phyloP scores from a whole-genome alignment of 306 rosid genomes.

The Rosa rugosa region DNA sequence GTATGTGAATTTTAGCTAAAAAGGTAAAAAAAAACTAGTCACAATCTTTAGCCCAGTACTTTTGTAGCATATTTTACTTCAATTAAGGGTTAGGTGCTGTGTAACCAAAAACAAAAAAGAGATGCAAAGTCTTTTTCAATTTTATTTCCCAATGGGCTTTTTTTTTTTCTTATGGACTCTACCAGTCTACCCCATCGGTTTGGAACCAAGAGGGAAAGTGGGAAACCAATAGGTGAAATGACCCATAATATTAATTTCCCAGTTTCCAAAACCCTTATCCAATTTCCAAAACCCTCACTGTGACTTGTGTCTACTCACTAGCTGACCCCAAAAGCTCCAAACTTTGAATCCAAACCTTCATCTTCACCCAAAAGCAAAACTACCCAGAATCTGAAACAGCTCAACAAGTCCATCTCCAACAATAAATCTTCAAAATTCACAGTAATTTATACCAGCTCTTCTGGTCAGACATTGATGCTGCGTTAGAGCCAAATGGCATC shows the following conservation, averaged over 20 bases:
- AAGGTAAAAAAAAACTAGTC: too few species aligned
- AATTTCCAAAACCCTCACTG: slow-evolving; percentile 5
- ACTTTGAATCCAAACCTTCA: slow-evolving; percentile 10
- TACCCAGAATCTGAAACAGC: slow-evolving; percentile 5
- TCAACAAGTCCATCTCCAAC: background rate
- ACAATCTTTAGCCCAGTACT: too few species aligned
- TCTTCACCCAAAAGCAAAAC: background rate
- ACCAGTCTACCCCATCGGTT: too few species aligned
- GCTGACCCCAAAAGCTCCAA: background rate
- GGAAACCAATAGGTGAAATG: background rate
- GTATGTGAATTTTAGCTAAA: too few species aligned
- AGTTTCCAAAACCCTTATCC: slow-evolving; percentile 4
- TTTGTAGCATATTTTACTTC: too few species aligned
- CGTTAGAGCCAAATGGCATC: slow-evolving; percentile 37
- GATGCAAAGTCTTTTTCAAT: too few species aligned
- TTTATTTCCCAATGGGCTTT: too few species aligned
- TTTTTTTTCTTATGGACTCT: too few species aligned
- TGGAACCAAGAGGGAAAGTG: too few species aligned
- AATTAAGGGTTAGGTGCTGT: too few species aligned
- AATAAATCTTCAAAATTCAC: background rate
- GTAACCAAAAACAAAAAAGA: too few species aligned
- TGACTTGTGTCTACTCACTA: background rate
- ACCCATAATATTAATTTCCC: background rate
- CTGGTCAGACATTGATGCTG: slow-evolving; percentile 16
- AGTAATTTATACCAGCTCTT: background rate